Evolutionary conservation across 1,139 yeast species (phyloP).

Genomic region (Casaregolazyma suthepensis): DNA sequence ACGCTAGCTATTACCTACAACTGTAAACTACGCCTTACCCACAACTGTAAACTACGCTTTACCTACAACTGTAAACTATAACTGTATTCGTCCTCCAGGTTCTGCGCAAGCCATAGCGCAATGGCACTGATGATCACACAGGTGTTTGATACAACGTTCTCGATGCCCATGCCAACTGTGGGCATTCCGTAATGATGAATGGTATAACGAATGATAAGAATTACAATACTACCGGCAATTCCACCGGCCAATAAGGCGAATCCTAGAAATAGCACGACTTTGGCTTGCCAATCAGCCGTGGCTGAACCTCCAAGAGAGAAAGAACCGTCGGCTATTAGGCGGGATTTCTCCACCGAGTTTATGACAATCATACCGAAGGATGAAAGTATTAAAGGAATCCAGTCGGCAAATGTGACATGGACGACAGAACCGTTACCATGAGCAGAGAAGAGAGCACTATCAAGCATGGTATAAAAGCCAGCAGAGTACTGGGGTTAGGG

Average conservation of each 20-base stretch:
- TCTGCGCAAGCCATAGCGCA: slow-evolving; percentile 86
- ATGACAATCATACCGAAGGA: slow-evolving; percentile 88
- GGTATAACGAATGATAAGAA: slow-evolving; percentile 75
- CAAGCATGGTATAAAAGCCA: slow-evolving; percentile 87
- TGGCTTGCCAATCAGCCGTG: slow-evolving; percentile 85
- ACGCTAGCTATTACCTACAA: slow-evolving; percentile 41
- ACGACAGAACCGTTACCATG: slow-evolving; percentile 79
- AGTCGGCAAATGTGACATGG: slow-evolving; percentile 88
- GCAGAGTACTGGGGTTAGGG: slow-evolving; percentile 49
- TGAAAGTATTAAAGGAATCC: slow-evolving; percentile 91
- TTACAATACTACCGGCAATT: slow-evolving; percentile 84
- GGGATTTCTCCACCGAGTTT: slow-evolving; percentile 81
- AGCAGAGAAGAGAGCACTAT: slow-evolving; percentile 79
- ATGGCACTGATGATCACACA: slow-evolving; percentile 84
- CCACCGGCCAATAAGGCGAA: slow-evolving; percentile 93
- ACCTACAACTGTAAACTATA: slow-evolving; percentile 75
- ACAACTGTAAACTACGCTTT: slow-evolving; percentile 51
- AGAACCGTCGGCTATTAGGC: slow-evolving; percentile 52
- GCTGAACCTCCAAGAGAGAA: slow-evolving; percentile 42
- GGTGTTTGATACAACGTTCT: slow-evolving; percentile 76
- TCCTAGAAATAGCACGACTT: slow-evolving; percentile 83
- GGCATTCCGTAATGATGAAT: slow-evolving; percentile 77
- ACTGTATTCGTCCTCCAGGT: slow-evolving; percentile 91
- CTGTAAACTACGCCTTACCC: slow-evolving; percentile 53
- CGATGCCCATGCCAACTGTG: slow-evolving; percentile 90